Conservation (phyloP, 148 eudicot genomes). For the Polygonum aviculare region DNA sequence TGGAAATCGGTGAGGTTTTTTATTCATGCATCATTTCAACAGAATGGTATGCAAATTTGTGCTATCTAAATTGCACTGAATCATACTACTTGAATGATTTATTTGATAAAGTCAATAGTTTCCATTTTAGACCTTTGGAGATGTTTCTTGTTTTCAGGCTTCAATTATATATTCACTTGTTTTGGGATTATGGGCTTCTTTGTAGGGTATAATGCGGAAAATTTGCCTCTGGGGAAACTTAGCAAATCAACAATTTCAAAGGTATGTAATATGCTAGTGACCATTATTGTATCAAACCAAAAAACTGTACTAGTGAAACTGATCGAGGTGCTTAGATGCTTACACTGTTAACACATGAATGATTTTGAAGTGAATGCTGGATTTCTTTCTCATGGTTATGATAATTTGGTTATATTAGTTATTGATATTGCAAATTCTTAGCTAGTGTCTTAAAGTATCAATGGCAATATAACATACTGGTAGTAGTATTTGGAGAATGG, state of each 20-base stretch:
- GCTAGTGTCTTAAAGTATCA: neutral
- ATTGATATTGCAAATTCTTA: neutral
- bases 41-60: neutral
- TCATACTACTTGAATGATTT: neutral
- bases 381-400: neutral
- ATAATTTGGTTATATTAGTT: neutral
- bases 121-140: neutral
- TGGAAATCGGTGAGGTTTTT: conserved; percentile 67
- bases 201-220: conserved; percentile 94
- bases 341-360: neutral
- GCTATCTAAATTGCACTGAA: neutral
- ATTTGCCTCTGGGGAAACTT: conserved; percentile 89
- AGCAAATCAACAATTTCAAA: conserved; percentile 87
- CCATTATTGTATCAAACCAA: too few species aligned
- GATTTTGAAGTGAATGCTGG: neutral
- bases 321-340: neutral
- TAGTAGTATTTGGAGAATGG: neutral
- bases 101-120: neutral
- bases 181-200: conserved; percentile 1
- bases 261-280: conserved; percentile 26
- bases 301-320: neutral
- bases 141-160: neutral
- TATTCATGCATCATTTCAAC: neutral
- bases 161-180: neutral
- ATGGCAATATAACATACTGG: neutral